Evolutionary conservation across 768 basidiomycete genomes (phyloP).

Genomic region (Lentinus brumalis): DNA sequence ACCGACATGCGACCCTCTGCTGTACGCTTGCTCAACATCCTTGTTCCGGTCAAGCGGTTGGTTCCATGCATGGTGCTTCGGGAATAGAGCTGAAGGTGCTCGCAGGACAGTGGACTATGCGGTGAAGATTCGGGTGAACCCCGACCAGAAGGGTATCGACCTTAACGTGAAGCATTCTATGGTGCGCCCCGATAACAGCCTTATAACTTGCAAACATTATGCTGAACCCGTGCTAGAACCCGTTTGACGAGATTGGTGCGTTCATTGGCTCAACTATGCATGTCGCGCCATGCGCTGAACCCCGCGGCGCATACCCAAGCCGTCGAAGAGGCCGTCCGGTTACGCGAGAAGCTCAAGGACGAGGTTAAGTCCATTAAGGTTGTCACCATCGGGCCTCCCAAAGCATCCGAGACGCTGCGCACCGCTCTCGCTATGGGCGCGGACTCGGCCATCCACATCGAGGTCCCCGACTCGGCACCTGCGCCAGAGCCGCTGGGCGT

Average conservation of each 20-base stretch:
- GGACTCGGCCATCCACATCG: conserved; percentile 89
- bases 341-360: conserved; percentile 83
- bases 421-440: conserved; percentile 99
- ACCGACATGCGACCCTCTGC: conserved; percentile 72
- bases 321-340: conserved; percentile 93
- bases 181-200: conserved; percentile 51
- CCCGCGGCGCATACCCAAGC: conserved; percentile 47
- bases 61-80: conserved; percentile 7
- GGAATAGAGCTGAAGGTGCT: background rate
- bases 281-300: background rate
- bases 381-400: conserved; percentile 92
- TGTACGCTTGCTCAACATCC: conserved; percentile 76
- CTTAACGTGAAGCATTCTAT: conserved; percentile 98
- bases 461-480: conserved; percentile 70
- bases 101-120: conserved; percentile 92
- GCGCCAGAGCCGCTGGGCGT: conserved; percentile 89
- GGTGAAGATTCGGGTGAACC: conserved; percentile 97
- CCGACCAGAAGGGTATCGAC: conserved; percentile 93
- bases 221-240: conserved; percentile 62
- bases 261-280: background rate
- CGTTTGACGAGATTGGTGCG: conserved; percentile 97
- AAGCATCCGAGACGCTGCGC: conserved; percentile 86
- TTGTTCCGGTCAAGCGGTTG: conserved; percentile 92
- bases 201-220: background rate
- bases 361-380: conserved; percentile 85